Conservation (phyloP, 208 protist genomes). For the Leishmania major region DNA sequence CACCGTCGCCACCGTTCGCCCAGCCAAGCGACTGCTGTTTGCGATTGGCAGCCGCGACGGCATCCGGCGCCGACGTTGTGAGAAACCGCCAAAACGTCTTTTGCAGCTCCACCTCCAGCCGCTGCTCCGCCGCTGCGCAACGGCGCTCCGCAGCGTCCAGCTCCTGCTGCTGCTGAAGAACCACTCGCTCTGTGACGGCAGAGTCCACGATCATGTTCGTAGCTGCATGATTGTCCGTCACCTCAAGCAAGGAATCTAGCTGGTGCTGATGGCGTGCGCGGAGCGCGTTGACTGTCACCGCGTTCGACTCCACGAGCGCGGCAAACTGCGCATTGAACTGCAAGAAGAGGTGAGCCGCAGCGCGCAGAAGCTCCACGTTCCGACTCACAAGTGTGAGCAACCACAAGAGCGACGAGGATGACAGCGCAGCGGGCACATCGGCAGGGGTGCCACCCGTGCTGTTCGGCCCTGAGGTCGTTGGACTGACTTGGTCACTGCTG, state of each 20-base stretch:
- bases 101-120: slow-evolving; percentile 46
- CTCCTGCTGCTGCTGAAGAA: slow-evolving; percentile 67
- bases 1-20: slow-evolving; percentile 1
- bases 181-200: slow-evolving; percentile 54
- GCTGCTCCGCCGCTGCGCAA: slow-evolving; percentile 19
- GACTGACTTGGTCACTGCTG: not conserved
- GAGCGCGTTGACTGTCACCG: slow-evolving; percentile 33
- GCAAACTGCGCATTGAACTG: slow-evolving; percentile 63
- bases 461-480: not conserved
- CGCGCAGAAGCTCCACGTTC: slow-evolving; percentile 51
- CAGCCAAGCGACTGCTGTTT: slow-evolving; percentile 18
- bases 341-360: slow-evolving; percentile 54
- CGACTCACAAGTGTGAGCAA: slow-evolving; percentile 68
- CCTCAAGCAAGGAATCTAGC: slow-evolving; percentile 59
- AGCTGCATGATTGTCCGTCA: slow-evolving; percentile 36
- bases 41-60: slow-evolving; percentile 39
- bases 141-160: slow-evolving; percentile 47
- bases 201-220: slow-evolving; percentile 70
- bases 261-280: slow-evolving; percentile 57
- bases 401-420: slow-evolving; percentile 45
- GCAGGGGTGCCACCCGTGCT: not conserved
- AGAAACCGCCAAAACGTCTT: slow-evolving; percentile 50
- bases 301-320: slow-evolving; percentile 23
- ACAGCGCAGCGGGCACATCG: not conserved
- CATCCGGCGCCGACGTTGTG: slow-evolving; percentile 57